Base-by-base conservation (phyloP, 768 basidiomycete species). In the Mycena chlorophos region DNA sequence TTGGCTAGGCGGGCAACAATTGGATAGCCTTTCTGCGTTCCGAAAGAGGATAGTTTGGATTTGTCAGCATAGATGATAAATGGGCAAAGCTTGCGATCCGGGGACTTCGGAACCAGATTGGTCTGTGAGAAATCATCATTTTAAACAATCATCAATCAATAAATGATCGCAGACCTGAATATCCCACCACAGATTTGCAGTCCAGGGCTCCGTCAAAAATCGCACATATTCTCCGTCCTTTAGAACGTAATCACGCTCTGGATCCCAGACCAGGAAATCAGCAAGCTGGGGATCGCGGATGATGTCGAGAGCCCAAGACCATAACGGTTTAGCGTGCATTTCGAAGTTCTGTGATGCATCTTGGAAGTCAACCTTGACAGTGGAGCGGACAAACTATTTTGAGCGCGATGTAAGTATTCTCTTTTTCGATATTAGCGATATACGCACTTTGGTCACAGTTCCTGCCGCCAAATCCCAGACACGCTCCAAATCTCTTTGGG, bases 121-220 rank as follows among this genome's bases (percentile, higher is more conserved):
- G 47, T 26, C 51, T 49, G 31, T 34, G 8, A 34, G 17, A 17
- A 34, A 8, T 34, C 17, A 34, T 8, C 31, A 34, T 34, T 8
- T 34, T 17, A 26, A 1, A 23, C 13, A 49, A 1, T 13, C 23
- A 4, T 23, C 27, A 16, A n/a, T 5, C 40, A 27, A n/a, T 47
- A 10, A 23, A 34, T 34, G 17, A 34, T 8, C 3, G 49, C 61
- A 27, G 56, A 75, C 75, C 65, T 77, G 73, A 4, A 70, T 60
- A 4, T 73, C 59, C 75, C 75, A 77, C 23, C 66, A 75, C 2
- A 38, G 17, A 28, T 74, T 46, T 1, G 67, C 75, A 8, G 72
- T 74, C 68, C 73, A 75, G 3, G 75, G 74, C 42, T 78, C 72
- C 48, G 72, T 56, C 25, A 68, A 49, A 48, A 74, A 69, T 0